Base-by-base conservation (phyloP, 2,329 filamentous ascomycete genomes). In the Neofusicoccum laricinum region DNA sequence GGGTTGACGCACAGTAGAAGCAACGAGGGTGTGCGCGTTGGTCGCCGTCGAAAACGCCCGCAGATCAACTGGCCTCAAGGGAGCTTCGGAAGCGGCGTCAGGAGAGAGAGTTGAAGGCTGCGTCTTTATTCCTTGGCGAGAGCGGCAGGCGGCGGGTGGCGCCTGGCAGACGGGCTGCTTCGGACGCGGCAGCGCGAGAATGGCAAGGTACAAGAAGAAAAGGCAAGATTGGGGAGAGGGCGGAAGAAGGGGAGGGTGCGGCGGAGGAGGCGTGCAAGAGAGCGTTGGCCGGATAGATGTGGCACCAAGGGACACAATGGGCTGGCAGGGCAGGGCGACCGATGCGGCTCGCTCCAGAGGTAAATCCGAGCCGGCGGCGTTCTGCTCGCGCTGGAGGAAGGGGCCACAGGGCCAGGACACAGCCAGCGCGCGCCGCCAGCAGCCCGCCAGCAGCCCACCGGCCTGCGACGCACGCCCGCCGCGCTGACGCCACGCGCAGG, bases 1-100 rank as follows among this genome's bases (percentile, higher is more conserved):
- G 34, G 8, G 25, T 17, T 40, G 17, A 49, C 62, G 36, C 34
- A 61, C 63, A 64, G 40, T 45, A 34, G 45, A 49, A 15, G 38
- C 43, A 64, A 59, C 55, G 63, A 64, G 53, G 43, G 53, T 12
- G 41, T 17, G 50, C 40, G 50, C 49, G 32, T 40, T 10, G 30
- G 41, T 21, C 17, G 41, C 61, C 61, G 49, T 64, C 51, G 51
- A 58, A 50, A 43, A 59, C 51, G 34, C 63, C 63, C 46, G 63
- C 63, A 64, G 63, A 64, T 64, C 62, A 64, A 64, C 62, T 64
- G 62, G 62, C 62, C 62, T 64, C 62, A 64, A 64, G 62, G 62
- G 62, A 64, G 62, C 43, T 64, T 64, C 62, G 62, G 58, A 32
- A 30, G 62, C 36, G 62, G 62, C 62, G 51, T 64, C 62, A 64